Evolutionary conservation across 108 stramenopile genomes (phyloP).

Genomic region (Phaeodactylum tricornutum): DNA sequence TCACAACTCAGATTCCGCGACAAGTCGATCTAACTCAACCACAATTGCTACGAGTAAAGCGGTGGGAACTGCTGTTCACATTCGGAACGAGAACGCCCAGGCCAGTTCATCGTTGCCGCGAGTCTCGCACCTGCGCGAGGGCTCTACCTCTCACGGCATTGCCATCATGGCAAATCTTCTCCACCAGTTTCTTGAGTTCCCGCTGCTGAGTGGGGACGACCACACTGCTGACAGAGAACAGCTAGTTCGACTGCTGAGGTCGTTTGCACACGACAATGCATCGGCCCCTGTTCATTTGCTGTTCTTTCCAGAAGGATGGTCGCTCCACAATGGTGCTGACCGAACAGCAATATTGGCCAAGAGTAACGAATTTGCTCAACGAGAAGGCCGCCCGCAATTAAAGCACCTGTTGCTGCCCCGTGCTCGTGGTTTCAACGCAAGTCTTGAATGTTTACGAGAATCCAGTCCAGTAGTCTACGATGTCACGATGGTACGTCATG

Average conservation of each 20-base stretch:
- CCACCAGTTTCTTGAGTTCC: conserved; percentile 54
- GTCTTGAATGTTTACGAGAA: conserved; percentile 49
- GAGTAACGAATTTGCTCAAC: conserved; percentile 62
- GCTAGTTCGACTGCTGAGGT: conserved; percentile 42
- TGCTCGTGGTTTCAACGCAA: conserved; percentile 66
- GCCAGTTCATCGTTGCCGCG: not conserved
- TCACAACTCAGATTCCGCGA: not conserved
- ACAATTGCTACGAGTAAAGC: not conserved
- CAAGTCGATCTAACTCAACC: too few species aligned
- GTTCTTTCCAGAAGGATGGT: conserved; percentile 54
- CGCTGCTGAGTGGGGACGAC: conserved; percentile 43
- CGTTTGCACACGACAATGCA: conserved; percentile 25
- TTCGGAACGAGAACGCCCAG: conserved; percentile 2
- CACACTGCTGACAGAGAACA: conserved; percentile 43
- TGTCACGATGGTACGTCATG: conserved; percentile 40
- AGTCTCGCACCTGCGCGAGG: not conserved
- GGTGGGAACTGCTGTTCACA: not conserved
- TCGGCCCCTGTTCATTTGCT: conserved; percentile 43
- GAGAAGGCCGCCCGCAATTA: conserved; percentile 65
- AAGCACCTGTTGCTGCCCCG: conserved; percentile 62
- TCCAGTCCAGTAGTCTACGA: conserved; percentile 67
- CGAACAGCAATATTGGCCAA: conserved; percentile 40
- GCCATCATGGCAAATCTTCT: conserved; percentile 27
- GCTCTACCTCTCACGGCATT: conserved; percentile 7
- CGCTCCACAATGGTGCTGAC: conserved; percentile 33